Evolutionary conservation across 192 early-diverging fungal genomes (phyloP), one percentile per base, ranked within the genome.

Genomic region (Coemansia sp.): DNA sequence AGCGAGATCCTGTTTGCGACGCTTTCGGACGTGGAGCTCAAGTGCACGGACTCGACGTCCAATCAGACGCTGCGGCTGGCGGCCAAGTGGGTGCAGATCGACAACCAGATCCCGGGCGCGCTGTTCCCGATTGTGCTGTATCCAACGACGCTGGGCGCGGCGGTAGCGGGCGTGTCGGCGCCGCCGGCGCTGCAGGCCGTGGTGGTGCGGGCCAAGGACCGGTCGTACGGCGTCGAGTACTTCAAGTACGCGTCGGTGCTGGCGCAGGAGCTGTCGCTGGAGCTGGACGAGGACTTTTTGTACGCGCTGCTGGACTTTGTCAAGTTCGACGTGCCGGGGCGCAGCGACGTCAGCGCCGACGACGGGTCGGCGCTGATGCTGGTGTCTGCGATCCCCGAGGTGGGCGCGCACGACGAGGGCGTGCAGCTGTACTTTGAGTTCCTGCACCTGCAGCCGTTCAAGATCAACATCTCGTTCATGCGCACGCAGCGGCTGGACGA

Each of bases 391-490:
- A 88, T 95, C 14, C 90, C 93, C 2, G 87, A 93, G 33, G 87
- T 86, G 2, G 81, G 81, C 6, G 64, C 86, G 4, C 76, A 78
- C 1, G 89, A 93, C 30, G 88, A 84, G 2, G 86, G 87, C 10
- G 71, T 78, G 21, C 86, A 90, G 64, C 58, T 95, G 51, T 99
- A 97, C 69, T 99, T 98, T 85, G 97, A 98, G 69, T 84, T 88
- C 33, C 85, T 99, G 44, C 87, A 93, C 48, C 81, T 98, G 40
- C 94, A 97, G 62, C 97, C 97, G 0, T 85, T 97, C 66, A 94
- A 95, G 66, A 76, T 96, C 65, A 96, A 97, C 67, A 74, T 99
- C n/a, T 96, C 97, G 9, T 99, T 98, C 77, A 86, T 92, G 61
- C 81, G 94, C 60, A 92, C 92, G 25, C 71, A 68, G 58, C 67